Base-by-base conservation (phyloP, 2,329 filamentous ascomycete genomes). In the Aspergillus awamori region DNA sequence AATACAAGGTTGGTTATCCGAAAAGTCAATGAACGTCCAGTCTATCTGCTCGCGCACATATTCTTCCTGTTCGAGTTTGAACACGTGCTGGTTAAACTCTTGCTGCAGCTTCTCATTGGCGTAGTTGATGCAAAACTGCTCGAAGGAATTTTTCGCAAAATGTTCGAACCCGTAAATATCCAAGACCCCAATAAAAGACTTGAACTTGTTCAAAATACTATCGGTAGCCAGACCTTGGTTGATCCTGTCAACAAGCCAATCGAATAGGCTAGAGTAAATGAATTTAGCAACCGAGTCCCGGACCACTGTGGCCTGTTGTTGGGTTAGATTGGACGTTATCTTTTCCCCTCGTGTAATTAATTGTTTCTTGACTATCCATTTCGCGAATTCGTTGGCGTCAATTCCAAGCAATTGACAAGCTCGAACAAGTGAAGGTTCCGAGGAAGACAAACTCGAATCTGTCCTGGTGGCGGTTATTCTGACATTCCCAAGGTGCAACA, bases 121-220 rank as follows among this genome's bases (percentile, higher is more conserved):
- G 73, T 99, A 99, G 80, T 99, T 99, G 86, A 99, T 99, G 80
- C 95, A 99, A 79, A 99, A 99, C 77, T 99, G 95, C 77, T 99
- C 95, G 72, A 99, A 99, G 0, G 95, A 99, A 81, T 99, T 99
- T 83, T 97, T 98, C 64, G 95, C 94, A 73, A 99, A 99, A 79
- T 98, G 95, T 78, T 99, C 95, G 74, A 99, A 99, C 65, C 94
- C 94, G 78, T 98, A 98, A 69, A 99, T 99, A 91, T 99, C 95
- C 66, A 99, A 86, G 52, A 99, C 95, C 77, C 95, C 95, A 71
- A 99, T 99, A 78, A 99, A 99, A 2, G 92, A 94, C 58, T 83
- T 86, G 59, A 96, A 92, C 43, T 91, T 87, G 69, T 84, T 88
- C 56, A 98, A 78, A 39, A 98, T 92, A 65, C 94, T 89, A 48